These are phyloP conservation scores for Starmerella floricola DNA, from an alignment of 805 yeast species.

Conservation along the genomic window DNA sequence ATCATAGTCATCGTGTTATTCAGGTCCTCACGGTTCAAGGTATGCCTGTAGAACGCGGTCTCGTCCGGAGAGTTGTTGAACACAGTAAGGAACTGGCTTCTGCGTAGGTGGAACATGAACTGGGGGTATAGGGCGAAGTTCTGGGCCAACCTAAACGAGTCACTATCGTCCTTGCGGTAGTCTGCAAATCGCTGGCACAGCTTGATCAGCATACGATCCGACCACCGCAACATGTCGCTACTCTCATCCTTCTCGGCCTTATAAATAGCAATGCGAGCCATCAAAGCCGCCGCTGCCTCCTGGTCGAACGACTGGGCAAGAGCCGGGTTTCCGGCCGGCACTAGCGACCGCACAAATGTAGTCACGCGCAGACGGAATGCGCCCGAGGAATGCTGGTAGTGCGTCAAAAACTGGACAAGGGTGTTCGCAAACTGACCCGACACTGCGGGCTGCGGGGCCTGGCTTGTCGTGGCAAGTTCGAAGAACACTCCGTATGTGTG, in stretches of 20 bases:
- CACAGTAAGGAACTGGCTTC: slow-evolving; percentile 90
- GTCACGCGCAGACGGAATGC: slow-evolving; percentile 81
- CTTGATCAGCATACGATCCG: slow-evolving; percentile 80
- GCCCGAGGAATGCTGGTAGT: slow-evolving; percentile 93
- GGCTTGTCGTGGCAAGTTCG: slow-evolving; percentile 44
- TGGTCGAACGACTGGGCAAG: slow-evolving; percentile 74
- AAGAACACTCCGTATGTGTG: slow-evolving; percentile 84
- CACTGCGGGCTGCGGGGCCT: slow-evolving; percentile 25
- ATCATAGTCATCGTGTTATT: slow-evolving; percentile 91
- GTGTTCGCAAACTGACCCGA: slow-evolving; percentile 21
- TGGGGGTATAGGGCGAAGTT: slow-evolving; percentile 86
- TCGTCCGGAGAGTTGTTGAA: slow-evolving; percentile 98
- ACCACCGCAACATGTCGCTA: slow-evolving; percentile 77
- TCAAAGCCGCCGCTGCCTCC: slow-evolving; percentile 92
- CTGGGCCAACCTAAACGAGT: slow-evolving; percentile 69
- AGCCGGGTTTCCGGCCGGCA: slow-evolving; percentile 44
- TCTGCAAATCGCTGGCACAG: slow-evolving; percentile 90
- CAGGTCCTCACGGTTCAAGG: slow-evolving; percentile 80
- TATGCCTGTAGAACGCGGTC: slow-evolving; percentile 92
- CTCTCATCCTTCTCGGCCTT: slow-evolving; percentile 76
- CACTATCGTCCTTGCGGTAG: slow-evolving; percentile 74
- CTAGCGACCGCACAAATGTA: slow-evolving; percentile 49
- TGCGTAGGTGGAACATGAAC: slow-evolving; percentile 86
- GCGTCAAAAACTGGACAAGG: slow-evolving; percentile 70
- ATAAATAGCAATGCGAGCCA: slow-evolving; percentile 82